Conservation (phyloP, 139 green algal genomes). For the Chlamydomonas sp. region DNA sequence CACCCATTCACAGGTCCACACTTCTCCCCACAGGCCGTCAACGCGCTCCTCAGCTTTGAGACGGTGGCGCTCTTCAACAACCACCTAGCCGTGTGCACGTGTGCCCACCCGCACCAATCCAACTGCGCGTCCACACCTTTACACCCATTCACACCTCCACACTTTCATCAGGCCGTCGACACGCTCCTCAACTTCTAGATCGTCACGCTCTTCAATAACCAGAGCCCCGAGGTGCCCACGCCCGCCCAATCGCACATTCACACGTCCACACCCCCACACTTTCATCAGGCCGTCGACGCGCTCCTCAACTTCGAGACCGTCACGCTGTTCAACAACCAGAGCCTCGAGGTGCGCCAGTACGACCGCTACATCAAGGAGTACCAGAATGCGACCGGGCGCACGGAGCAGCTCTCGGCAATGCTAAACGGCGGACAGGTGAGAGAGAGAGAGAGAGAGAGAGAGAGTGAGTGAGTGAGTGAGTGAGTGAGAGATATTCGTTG, state of each 20-base stretch:
- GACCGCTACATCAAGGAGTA: slow-evolving; percentile 23
- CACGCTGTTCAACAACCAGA: slow-evolving; percentile 75
- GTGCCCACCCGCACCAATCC: no score
- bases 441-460: no score
- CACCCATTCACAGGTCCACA: no score
- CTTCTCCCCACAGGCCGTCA: no score
- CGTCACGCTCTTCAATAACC: slow-evolving; percentile 83
- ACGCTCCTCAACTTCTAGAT: slow-evolving; percentile 86
- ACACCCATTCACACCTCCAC: no score
- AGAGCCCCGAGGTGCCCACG: slow-evolving; percentile 38
- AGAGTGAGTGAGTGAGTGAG: no score
- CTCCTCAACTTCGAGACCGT: slow-evolving; percentile 89
- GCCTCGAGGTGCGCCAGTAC: slow-evolving; percentile 32
- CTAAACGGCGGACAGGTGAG: slow-evolving; percentile 94
- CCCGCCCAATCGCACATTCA: no score
- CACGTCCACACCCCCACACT: no score
- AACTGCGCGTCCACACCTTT: no score
- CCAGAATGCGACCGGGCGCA: slow-evolving; percentile 51
- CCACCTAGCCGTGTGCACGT: no score
- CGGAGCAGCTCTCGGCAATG: slow-evolving; percentile 61
- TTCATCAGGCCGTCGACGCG: slow-evolving; percentile 79
- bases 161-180: slow-evolving; percentile 85
- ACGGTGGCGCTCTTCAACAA: slow-evolving; percentile 88
- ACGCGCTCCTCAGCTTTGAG: slow-evolving; percentile 81
- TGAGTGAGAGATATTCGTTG: no score